A percentile compares a stretch with the other conserved stretches of the same genome.
Conservation (phyloP, 306 rosid species). For the Chamaecrista fasciculata region DNA sequence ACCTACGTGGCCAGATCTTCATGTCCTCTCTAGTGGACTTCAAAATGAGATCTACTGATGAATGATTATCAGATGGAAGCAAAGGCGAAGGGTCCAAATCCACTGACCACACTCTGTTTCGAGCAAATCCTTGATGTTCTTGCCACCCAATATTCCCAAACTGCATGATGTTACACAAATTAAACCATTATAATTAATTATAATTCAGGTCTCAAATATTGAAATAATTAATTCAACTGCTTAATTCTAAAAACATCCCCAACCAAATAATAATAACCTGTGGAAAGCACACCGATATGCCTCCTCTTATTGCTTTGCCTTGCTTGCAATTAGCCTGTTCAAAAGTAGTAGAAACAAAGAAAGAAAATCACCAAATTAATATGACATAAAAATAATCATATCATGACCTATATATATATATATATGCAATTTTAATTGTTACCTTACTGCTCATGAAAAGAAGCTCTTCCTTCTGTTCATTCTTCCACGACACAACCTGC, state of each 20-base stretch:
- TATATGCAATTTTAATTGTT: neutral
- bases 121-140: slow-evolving; percentile 60
- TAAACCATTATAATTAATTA: no score
- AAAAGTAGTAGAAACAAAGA: no score
- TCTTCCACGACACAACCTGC: slow-evolving; percentile 79
- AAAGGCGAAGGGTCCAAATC: slow-evolving; percentile 65
- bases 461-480: slow-evolving; percentile 65
- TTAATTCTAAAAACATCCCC: no score
- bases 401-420: no score
- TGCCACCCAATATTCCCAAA: slow-evolving; percentile 60
- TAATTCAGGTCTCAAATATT: no score
- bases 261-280: no score
- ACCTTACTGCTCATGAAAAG: slow-evolving; percentile 80
- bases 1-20: slow-evolving; percentile 61
- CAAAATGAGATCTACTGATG: slow-evolving; percentile 67
- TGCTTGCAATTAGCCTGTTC: slow-evolving; percentile 60
- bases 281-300: slow-evolving; percentile 63
- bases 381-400: neutral
- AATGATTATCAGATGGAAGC: slow-evolving; percentile 56
- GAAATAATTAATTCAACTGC: no score
- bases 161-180: no score
- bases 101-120: slow-evolving; percentile 66
- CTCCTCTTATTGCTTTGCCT: slow-evolving; percentile 72
- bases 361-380: slow-evolving; percentile 22
- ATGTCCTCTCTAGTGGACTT: slow-evolving; percentile 61